phyloP scores from a whole-genome alignment of 371 early-diverging fungal genomes.

The Umbelopsis sp. region DNA sequence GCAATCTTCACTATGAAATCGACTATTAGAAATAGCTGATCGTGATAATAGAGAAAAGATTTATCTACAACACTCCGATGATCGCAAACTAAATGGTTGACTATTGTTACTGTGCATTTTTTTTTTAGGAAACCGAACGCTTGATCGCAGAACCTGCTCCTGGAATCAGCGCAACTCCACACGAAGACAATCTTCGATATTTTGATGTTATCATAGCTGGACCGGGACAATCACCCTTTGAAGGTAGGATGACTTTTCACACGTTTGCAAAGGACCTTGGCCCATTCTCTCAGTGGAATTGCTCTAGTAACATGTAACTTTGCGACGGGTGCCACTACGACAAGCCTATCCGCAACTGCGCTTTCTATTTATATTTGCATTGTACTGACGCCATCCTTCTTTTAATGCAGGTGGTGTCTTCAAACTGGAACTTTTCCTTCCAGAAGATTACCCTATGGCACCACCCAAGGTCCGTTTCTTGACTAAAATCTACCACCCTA shows the following conservation, averaged over 20 bases:
- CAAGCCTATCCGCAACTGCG: neutral
- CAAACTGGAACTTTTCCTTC: conserved; percentile 94
- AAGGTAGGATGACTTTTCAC: conserved; percentile 66
- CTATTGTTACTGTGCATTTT: neutral
- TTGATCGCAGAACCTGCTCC: conserved; percentile 94
- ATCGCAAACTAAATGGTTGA: too few relatives aligned
- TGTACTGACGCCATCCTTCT: neutral
- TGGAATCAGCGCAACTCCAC: conserved; percentile 91
- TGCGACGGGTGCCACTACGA: too few relatives aligned
- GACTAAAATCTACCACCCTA: conserved; percentile 99
- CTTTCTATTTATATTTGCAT: neutral
- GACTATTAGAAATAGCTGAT: too few relatives aligned
- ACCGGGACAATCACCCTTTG: conserved; percentile 96
- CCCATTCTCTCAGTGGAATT: too few relatives aligned
- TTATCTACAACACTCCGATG: too few relatives aligned
- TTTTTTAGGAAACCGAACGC: conserved; percentile 90
- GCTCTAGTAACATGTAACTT: too few relatives aligned
- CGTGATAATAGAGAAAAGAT: too few relatives aligned
- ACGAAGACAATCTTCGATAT: conserved; percentile 95
- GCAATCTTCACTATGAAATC: neutral
- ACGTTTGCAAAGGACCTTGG: too few relatives aligned
- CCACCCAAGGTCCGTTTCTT: conserved; percentile 98
- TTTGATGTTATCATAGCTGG: conserved; percentile 98
- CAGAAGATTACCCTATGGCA: conserved; percentile 98
- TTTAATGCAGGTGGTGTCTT: conserved; percentile 86